Evolutionary conservation across 2,329 filamentous ascomycete species (phyloP), one percentile per base, ranked within the genome.

Genomic region (Thelonectria rubi): DNA sequence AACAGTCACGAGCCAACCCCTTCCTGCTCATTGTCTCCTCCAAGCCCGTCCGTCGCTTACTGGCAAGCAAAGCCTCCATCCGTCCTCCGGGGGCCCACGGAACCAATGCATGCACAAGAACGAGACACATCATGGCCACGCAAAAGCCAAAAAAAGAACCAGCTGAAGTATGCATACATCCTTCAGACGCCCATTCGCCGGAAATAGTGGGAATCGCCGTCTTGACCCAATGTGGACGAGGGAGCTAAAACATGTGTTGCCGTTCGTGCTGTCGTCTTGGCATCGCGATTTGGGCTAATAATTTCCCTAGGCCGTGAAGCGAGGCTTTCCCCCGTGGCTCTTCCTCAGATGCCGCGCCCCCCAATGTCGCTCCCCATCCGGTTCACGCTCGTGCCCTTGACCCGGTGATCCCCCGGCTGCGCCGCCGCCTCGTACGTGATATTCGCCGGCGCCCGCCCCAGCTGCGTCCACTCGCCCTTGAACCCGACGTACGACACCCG

Each of bases 381-480:
- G 67, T 85, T 86, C 45, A 82, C 75, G 46, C 71, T 76, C 50
- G 82, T 82, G 8, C 86, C 86, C 79, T 87, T 88, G 20, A 90
- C 21, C 78, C 85, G 86, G 79, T 99, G 95, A 79, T 99, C 95
- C 48, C 81, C 86, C 12, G 94, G 95, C 76, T 97, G 97, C 37
- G 95, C 91, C 24, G 94, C 94, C 17, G 93, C 91, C 84, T 99
- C 95, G 77, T 98, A 99, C 63, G 97, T 72, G 70, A 98, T 94
- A 69, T 91, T 93, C 7, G 91, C 82, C 1, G 95, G 93, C 74
- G 76, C 79, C 64, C 73, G 73, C 20, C 90, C 95, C 72, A 97
- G 78, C 75, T 89, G 88, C 86, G 95, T 95, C 84, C 93, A 98
- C 78, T 97, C 92, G 21, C 95, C 95, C 79, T 92, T 94, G 81